Base-by-base conservation (phyloP, 139 green algal species). In the Closterium sp. region DNA sequence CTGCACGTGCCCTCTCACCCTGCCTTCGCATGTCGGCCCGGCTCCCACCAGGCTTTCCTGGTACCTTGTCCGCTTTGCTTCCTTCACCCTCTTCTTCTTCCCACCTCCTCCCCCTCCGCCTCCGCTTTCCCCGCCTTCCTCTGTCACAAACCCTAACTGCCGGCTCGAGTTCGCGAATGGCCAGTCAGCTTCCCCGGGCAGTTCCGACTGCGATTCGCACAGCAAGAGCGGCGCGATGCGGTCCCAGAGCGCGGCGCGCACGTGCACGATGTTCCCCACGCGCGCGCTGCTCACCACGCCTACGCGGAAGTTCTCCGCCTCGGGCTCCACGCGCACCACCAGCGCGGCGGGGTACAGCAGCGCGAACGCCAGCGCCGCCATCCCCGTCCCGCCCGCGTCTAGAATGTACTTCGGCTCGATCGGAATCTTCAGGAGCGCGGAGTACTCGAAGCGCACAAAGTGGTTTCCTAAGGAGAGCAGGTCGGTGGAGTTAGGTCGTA, bases 311-410 rank as follows among this genome's bases (percentile, higher is more conserved):
- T 91, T 91, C 7, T 30, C 29, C 24, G 28, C 29, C 30, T 45
- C 24, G 24, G 89, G 38, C n/a, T 91, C 89, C 89, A 91, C 70
- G 38, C 30, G 30, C 70, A 91, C n/a, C 28, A 91, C 29, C 38
- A 31, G n/a, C 30, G 89, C 89, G n/a, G 10, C 38, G 17, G 89
- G 89, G 11, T 31, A 91, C 89, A 87, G 24, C 30, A 89, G 31
- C 30, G 38, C 89, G 89, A 91, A 87, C n/a, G 30, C n/a, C 42
- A 90, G n/a, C n/a, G 88, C n/a, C 45, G 88, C 88, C 42, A 90
- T 73, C 10, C 88, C 88, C 38, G 30, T 38, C 28, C 86, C 86
- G 31, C 86, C 86, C 31, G 86, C 86, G 28, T 89, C 86, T 29
- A 89, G 21, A 89, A 89, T 89, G 21, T 89, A 89, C 28, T 70